These are phyloP conservation scores for Syncephalastrum sp. DNA, from an alignment of 371 early-diverging fungal genomes.

Conservation along the genomic window DNA sequence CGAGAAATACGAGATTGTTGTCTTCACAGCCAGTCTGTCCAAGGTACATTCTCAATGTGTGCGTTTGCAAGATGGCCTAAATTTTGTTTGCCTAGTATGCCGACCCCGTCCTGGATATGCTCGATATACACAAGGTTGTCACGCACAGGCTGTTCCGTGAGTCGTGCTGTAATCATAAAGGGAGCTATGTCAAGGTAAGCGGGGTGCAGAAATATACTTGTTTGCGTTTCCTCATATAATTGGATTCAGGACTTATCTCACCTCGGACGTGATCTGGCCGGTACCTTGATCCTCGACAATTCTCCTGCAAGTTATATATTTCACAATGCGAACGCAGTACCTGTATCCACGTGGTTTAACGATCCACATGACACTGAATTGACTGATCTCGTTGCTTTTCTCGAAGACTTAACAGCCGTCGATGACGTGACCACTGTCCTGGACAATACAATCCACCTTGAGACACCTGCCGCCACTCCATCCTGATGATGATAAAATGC, in stretches of 20 bases:
- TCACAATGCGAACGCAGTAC: conserved; percentile 94
- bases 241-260: conserved; percentile 68
- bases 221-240: not conserved
- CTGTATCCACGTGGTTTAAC: conserved; percentile 96
- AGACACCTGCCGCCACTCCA: too few species aligned
- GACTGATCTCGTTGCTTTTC: conserved; percentile 88
- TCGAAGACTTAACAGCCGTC: conserved; percentile 85
- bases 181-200: conserved; percentile 93
- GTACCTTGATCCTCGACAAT: conserved; percentile 85
- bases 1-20: conserved; percentile 88
- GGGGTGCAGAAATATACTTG: not conserved
- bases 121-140: conserved; percentile 85
- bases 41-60: conserved; percentile 59
- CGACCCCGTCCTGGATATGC: conserved; percentile 92
- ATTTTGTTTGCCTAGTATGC: conserved; percentile 75
- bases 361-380: conserved; percentile 95
- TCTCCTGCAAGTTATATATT: conserved; percentile 94
- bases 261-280: conserved; percentile 83
- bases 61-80: not conserved
- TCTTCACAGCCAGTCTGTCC: conserved; percentile 94
- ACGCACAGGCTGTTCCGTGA: conserved; percentile 93
- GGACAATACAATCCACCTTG: conserved; percentile 38
- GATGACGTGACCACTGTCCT: conserved; percentile 88
- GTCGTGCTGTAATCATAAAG: conserved; percentile 91
- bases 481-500: too few species aligned